phyloP scores from a whole-genome alignment of 345 rosid genomes.

The Gossypium thurberi region DNA sequence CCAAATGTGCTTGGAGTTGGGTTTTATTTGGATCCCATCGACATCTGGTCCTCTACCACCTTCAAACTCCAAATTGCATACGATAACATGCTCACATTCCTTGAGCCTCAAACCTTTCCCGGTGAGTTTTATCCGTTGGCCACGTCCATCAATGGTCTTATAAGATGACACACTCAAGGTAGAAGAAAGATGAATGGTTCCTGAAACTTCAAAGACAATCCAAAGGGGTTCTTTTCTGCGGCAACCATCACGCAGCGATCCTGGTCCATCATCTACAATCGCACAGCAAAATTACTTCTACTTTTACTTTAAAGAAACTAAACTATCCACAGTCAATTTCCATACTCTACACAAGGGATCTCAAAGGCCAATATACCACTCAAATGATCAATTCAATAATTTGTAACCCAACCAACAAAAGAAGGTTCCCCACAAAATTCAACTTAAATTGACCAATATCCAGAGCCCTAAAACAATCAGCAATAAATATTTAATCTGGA shows the following conservation, averaged over 20 bases:
- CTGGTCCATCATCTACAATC: constrained; percentile 79
- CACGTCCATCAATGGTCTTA: constrained; percentile 94
- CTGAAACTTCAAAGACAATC: constrained; percentile 80
- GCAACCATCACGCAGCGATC: constrained; percentile 79
- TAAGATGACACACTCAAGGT: constrained; percentile 68
- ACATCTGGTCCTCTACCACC: constrained; percentile 82
- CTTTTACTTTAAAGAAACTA: neutral
- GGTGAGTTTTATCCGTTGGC: constrained; percentile 68
- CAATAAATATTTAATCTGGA: neutral
- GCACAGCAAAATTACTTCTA: neutral
- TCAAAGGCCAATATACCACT: neutral
- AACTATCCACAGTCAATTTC: neutral
- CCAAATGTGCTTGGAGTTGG: constrained; percentile 82
- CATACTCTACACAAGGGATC: neutral
- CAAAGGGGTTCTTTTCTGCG: constrained; percentile 72
- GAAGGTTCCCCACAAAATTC: neutral
- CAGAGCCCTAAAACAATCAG: neutral
- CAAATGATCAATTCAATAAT: neutral
- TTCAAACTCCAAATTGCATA: constrained; percentile 84
- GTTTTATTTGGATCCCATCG: constrained; percentile 95
- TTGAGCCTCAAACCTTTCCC: constrained; percentile 90
- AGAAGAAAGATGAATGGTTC: constrained; percentile 60
- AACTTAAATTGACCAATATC: neutral
- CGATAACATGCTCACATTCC: constrained; percentile 75
- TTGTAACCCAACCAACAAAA: neutral